Conservation (phyloP, 2,329 filamentous ascomycete species). For the Pseudofabraea citricarpa region DNA sequence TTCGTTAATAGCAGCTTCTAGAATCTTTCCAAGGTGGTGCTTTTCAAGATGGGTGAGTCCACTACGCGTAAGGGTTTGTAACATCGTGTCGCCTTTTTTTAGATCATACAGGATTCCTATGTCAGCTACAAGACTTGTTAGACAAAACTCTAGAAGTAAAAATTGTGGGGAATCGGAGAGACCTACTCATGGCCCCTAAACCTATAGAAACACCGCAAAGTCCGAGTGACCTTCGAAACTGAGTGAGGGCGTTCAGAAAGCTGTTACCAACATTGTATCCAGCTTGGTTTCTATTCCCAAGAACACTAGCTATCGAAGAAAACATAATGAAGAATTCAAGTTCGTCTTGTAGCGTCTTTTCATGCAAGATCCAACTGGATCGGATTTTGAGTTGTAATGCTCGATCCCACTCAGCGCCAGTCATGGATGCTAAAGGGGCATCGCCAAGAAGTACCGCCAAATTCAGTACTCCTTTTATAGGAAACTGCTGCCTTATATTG, state of each 20-base stretch:
- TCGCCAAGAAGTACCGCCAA: neutral
- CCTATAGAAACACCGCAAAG: neutral
- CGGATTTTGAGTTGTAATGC: neutral
- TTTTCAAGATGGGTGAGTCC: neutral
- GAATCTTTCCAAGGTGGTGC: neutral
- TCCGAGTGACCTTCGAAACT: neutral
- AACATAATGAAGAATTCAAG: conserved; percentile 3
- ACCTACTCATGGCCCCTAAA: conserved; percentile 1
- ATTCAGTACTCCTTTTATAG: neutral
- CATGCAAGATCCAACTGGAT: neutral
- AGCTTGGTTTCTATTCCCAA: conserved; percentile 1
- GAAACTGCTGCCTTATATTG: neutral
- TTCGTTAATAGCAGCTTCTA: neutral
- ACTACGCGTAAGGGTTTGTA: neutral
- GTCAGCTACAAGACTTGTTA: neutral
- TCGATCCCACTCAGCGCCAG: neutral
- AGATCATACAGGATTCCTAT: neutral
- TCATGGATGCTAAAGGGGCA: neutral
- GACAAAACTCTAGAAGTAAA: neutral
- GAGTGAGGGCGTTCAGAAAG: neutral
- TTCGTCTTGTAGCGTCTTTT: neutral
- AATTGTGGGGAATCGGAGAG: no score
- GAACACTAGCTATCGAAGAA: neutral
- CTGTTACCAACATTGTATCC: conserved; percentile 2
- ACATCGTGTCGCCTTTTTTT: neutral